Conservation (phyloP, 345 rosid genomes). For the Eucalyptus lansdowneana region DNA sequence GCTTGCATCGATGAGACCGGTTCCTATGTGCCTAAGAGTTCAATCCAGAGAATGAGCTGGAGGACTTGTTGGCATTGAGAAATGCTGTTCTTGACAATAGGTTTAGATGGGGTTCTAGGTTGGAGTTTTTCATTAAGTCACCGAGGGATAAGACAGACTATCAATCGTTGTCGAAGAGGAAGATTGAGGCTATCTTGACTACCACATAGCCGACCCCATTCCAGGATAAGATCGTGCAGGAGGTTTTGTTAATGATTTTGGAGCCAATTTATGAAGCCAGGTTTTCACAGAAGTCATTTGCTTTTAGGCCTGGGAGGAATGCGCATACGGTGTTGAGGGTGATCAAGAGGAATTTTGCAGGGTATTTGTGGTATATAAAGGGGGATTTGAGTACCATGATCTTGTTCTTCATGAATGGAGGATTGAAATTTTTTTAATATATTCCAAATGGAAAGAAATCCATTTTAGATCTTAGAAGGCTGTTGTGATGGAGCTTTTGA, state of each 20-base stretch:
- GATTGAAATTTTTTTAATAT: neutral
- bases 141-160: constrained; percentile 84
- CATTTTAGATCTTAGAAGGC: neutral
- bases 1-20: constrained; percentile 81
- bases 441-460: neutral
- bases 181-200: constrained; percentile 79
- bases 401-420: too few relatives aligned
- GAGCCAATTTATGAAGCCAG: constrained; percentile 85
- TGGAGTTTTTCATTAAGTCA: constrained; percentile 75
- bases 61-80: constrained; percentile 68
- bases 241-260: constrained; percentile 72
- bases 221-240: constrained; percentile 95
- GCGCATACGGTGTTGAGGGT: constrained; percentile 85
- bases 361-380: constrained; percentile 82
- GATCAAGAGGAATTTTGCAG: constrained; percentile 78
- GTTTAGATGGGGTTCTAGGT: constrained; percentile 94
- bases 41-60: constrained; percentile 62
- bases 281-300: constrained; percentile 79
- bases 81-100: constrained; percentile 92
- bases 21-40: constrained; percentile 73
- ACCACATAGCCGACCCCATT: constrained; percentile 82
- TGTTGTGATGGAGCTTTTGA: neutral
- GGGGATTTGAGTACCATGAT: constrained; percentile 79
- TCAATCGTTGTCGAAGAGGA: constrained; percentile 77
- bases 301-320: constrained; percentile 86